phyloP scores from a whole-genome alignment of 768 basidiomycete species.

The Mycena pura region DNA sequence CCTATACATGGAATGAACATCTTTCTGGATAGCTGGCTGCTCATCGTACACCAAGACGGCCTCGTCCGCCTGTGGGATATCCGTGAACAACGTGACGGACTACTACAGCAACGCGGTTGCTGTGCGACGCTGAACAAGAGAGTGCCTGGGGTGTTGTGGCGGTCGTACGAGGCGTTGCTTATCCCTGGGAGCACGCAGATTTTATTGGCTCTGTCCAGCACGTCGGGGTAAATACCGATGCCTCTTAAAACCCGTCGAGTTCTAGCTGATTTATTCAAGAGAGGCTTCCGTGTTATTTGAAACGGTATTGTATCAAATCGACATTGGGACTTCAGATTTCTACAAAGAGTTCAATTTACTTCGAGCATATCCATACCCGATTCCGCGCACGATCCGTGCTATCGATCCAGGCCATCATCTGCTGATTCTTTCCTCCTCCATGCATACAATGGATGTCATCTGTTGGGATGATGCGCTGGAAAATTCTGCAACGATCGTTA shows the following conservation, averaged over 20 bases:
- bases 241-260: not conserved
- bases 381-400: conserved; percentile 20
- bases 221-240: not conserved
- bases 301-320: conserved; percentile 12
- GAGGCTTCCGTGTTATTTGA: not conserved
- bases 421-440: conserved; percentile 18
- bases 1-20: conserved; percentile 40
- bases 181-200: not conserved
- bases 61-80: conserved; percentile 51
- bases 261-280: not conserved
- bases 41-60: conserved; percentile 52
- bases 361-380: not conserved
- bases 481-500: conserved; percentile 23
- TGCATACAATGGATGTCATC: conserved; percentile 3
- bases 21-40: conserved; percentile 54
- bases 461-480: conserved; percentile 2
- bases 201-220: conserved; percentile 12
- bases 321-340: not conserved
- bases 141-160: conserved; percentile 11
- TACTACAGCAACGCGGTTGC: not conserved
- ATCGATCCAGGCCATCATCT: conserved; percentile 5
- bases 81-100: conserved; percentile 20
- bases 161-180: conserved; percentile 7
- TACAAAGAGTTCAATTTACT: not conserved
- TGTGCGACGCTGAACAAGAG: conserved; percentile 10